Evolutionary conservation across 805 yeast species (phyloP).

Genomic region (Torulaspora quercuum): DNA sequence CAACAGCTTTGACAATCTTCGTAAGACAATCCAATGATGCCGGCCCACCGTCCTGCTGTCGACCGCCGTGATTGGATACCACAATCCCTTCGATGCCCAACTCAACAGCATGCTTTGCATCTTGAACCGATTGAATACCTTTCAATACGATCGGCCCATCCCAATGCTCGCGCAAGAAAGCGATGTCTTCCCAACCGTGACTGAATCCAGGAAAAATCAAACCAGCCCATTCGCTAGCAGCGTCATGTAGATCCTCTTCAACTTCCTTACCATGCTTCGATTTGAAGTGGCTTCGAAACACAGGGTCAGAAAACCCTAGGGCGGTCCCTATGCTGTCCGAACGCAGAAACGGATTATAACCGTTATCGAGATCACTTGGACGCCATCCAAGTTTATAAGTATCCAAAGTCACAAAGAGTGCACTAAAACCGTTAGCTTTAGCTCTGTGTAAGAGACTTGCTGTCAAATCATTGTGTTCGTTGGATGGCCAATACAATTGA

Average conservation of each 20-base stretch:
- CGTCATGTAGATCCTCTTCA: conserved; percentile 9
- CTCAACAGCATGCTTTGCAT: conserved; percentile 55
- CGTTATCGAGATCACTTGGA: conserved; percentile 28
- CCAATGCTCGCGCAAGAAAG: conserved; percentile 33
- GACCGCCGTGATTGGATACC: conserved; percentile 71
- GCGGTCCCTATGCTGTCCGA: conserved; percentile 25
- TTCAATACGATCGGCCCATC: conserved; percentile 50
- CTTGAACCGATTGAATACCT: conserved; percentile 66
- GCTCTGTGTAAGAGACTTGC: conserved; percentile 38
- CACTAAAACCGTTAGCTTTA: conserved; percentile 43
- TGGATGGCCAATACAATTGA: conserved; percentile 45
- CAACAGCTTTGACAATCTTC: conserved; percentile 25
- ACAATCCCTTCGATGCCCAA: conserved; percentile 60
- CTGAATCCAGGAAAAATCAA: conserved; percentile 22
- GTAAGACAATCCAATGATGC: conserved; percentile 48
- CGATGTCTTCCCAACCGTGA: conserved; percentile 36
- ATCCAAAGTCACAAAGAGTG: conserved; percentile 53
- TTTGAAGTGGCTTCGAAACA: conserved; percentile 19
- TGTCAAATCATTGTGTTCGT: conserved; percentile 34
- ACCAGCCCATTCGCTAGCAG: conserved; percentile 17
- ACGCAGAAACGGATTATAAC: conserved; percentile 26
- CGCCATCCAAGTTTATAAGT: conserved; percentile 38
- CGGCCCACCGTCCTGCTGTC: conserved; percentile 41
- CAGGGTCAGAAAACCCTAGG: conserved; percentile 30
- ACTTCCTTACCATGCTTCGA: conserved; percentile 15